These are phyloP conservation scores for Waltergamsia citrina DNA, from an alignment of 2,329 filamentous ascomycete genomes.

Conservation along the genomic window DNA sequence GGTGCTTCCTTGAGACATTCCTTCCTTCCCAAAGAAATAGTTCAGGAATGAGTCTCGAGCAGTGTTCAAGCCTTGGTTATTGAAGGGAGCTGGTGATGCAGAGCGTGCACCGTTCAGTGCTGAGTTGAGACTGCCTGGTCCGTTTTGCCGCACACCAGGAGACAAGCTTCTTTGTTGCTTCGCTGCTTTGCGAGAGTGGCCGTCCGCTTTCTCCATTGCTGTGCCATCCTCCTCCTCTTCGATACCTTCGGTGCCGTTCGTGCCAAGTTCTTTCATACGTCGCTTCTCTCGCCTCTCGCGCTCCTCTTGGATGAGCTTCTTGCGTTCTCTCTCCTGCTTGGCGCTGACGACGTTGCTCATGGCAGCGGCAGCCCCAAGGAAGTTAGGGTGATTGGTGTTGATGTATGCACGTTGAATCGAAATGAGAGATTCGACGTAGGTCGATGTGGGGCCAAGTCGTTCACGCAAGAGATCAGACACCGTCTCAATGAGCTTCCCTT, in stretches of 20 bases:
- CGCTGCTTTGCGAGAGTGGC: slow-evolving; percentile 25
- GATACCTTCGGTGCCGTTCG: slow-evolving; percentile 67
- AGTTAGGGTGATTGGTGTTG: slow-evolving; percentile 99
- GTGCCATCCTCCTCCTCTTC: slow-evolving; percentile 48
- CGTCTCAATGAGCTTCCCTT: slow-evolving; percentile 95
- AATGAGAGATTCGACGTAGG: slow-evolving; percentile 92
- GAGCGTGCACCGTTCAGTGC: slow-evolving; percentile 58
- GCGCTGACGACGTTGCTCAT: slow-evolving; percentile 96
- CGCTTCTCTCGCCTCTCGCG: slow-evolving; percentile 76
- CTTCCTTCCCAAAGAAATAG: slow-evolving; percentile 98
- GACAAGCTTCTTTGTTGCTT: slow-evolving; percentile 67
- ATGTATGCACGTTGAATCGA: slow-evolving; percentile 97
- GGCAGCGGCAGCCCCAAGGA: slow-evolving; percentile 88
- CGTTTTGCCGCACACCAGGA: slow-evolving; percentile 65
- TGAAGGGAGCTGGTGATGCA: slow-evolving; percentile 36
- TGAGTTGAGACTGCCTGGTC: slow-evolving; percentile 48
- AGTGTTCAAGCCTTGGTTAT: slow-evolving; percentile 43
- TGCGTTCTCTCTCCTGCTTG: slow-evolving; percentile 90
- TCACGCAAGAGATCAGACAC: slow-evolving; percentile 93
- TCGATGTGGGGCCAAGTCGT: slow-evolving; percentile 78
- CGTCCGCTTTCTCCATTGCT: slow-evolving; percentile 40
- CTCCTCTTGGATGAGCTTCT: slow-evolving; percentile 70
- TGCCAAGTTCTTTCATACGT: slow-evolving; percentile 72
- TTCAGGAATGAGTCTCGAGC: slow-evolving; percentile 89
- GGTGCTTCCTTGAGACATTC: slow-evolving; percentile 33